Conservation (phyloP, 2,329 filamentous ascomycete genomes). For the Aspergillus sojae region DNA sequence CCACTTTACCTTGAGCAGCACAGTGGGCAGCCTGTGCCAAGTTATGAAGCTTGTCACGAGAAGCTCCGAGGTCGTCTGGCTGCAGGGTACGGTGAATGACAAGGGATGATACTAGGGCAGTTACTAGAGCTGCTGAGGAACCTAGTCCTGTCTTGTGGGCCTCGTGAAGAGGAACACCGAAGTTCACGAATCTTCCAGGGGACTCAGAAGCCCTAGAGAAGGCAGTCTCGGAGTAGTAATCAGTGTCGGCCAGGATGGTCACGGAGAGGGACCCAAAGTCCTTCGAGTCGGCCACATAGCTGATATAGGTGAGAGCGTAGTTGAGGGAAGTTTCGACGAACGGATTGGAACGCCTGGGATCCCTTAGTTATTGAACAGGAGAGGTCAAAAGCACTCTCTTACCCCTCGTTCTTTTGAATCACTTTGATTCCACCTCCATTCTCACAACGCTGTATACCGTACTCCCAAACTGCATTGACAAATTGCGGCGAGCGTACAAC, state of each 20-base stretch:
- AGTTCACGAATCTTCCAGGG: constrained; percentile 68
- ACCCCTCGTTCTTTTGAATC: constrained; percentile 60
- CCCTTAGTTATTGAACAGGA: constrained; percentile 6
- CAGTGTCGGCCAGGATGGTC: constrained; percentile 89
- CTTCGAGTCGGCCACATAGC: constrained; percentile 52
- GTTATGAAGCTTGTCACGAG: constrained; percentile 75
- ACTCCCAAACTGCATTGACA: constrained; percentile 81
- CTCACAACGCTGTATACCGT: constrained; percentile 72
- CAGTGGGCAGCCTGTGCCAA: constrained; percentile 92
- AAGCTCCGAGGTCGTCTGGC: constrained; percentile 48
- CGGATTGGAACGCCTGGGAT: constrained; percentile 65
- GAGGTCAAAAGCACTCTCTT: constrained; percentile 13
- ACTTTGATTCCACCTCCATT: constrained; percentile 78
- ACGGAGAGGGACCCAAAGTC: constrained; percentile 69
- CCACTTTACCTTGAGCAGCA: constrained; percentile 94
- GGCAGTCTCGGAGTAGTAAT: constrained; percentile 84
- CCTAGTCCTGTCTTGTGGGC: constrained; percentile 96
- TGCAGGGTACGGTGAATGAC: constrained; percentile 48
- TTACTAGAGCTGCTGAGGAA: constrained; percentile 91
- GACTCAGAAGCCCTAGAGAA: constrained; percentile 38
- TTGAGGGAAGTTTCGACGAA: constrained; percentile 91
- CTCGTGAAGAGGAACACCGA: constrained; percentile 71
- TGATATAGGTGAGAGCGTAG: constrained; percentile 82
- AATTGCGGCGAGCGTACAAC: constrained; percentile 93
- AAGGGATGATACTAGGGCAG: constrained; percentile 67